Base-by-base conservation (phyloP, 176 grass and related monocot species). In the Pontederia paniculata region DNA sequence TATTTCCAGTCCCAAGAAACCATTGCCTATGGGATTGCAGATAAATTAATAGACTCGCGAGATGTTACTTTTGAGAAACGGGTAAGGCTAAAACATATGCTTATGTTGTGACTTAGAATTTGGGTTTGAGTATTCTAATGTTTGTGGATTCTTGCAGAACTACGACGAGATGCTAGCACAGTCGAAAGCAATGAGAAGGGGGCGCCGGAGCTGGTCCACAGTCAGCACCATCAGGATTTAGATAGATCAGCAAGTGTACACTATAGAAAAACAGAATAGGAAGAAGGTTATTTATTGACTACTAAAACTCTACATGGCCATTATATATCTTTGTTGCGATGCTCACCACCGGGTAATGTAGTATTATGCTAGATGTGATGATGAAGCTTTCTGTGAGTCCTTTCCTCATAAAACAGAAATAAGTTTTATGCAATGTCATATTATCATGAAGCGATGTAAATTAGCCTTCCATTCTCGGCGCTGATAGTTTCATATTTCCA, bases 21-120 rank as follows among this genome's bases (percentile, higher is more conserved):
- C 48, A 84, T 90, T 23, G 80, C 81, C 31, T 90, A 90, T 59
- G 91, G 91, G 9, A 72, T 96, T 54, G 91, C 82, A n/a, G 91
- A 90, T 64, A 85, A 60, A 5, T 81, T 90, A 44, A 58, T 97
- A 28, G 50, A 87, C 46, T 76, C 91, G 1, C 52, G 82, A 45
- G 80, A 83, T 81, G 80, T 72, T 22, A 67, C 85, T 23, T 84
- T 74, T 55, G 80, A 88, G 65, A 66, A 66, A 66, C 48, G 49
- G 47, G 63, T 66, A 42, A 53, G 16, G 13, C 13, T 14, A 7
- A 12, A 19, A 13, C 8, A 42, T 17, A 2, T 59, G 2, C 28
- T 17, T 16, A 2, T 8, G 12, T 23, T 9, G 12, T 17, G 12
- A 10, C 17, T 59, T 59, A 0, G 9, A 3, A 17, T 42, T 15